Conservation (phyloP, 176 grass and related monocot genomes). For the Phragmites australis region DNA sequence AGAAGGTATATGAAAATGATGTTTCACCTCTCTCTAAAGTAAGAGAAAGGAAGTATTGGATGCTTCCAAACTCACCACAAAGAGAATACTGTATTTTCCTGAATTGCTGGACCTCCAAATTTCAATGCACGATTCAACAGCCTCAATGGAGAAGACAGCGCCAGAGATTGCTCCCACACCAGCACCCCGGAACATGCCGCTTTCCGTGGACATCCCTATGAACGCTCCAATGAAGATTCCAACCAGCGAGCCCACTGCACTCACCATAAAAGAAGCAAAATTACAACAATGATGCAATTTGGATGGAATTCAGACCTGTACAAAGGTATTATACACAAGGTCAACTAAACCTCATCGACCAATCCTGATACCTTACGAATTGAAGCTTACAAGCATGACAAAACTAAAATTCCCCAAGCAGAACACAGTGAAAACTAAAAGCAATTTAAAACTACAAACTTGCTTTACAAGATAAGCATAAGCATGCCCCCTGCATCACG, state of each 20-base stretch:
- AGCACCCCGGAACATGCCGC: constrained; percentile 72
- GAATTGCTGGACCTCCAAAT: constrained; percentile 82
- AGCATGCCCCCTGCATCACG: background rate
- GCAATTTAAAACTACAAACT: no score
- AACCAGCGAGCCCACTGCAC: constrained; percentile 73
- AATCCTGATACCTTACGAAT: no score
- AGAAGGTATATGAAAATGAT: constrained; percentile 47
- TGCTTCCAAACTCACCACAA: constrained; percentile 61
- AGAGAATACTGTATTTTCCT: constrained; percentile 75
- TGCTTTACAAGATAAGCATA: no score
- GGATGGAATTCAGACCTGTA: background rate
- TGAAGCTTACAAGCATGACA: background rate
- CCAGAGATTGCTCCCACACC: constrained; percentile 84
- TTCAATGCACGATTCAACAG: constrained; percentile 82
- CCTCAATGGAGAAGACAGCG: constrained; percentile 86
- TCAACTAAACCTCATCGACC: background rate
- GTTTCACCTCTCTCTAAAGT: constrained; percentile 8
- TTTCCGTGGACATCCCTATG: constrained; percentile 79
- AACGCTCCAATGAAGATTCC: constrained; percentile 77
- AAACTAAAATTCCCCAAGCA: background rate
- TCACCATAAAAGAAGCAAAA: background rate
- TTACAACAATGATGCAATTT: background rate
- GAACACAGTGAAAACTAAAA: no score
- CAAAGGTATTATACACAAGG: background rate
- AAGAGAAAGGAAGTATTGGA: background rate